Percentiles rank a stretch among this genome's conserved stretches.
Evolutionary conservation across 108 stramenopile genomes (phyloP).

Genomic region (Chaetoceros tenuissimus): DNA sequence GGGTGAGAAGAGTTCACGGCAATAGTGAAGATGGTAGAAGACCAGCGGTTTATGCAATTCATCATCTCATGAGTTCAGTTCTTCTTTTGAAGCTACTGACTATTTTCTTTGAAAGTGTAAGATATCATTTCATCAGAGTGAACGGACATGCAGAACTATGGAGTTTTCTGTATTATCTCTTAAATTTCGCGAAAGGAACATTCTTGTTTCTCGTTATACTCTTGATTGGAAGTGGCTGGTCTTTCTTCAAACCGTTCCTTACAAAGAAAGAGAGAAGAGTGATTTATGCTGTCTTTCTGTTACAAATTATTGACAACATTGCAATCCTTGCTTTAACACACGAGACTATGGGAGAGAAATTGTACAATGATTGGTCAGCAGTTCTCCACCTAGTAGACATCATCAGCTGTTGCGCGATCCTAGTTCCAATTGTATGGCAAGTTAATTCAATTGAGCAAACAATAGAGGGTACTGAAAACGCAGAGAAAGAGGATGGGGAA

Average conservation of each 20-base stretch:
- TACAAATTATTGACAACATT: constrained; percentile 93
- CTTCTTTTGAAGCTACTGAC: constrained; percentile 77
- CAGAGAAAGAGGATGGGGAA: constrained; percentile 8
- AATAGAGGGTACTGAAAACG: not conserved
- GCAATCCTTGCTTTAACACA: constrained; percentile 88
- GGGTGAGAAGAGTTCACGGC: constrained; percentile 36
- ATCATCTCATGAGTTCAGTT: constrained; percentile 87
- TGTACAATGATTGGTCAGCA: constrained; percentile 78
- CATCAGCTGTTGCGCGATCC: constrained; percentile 93
- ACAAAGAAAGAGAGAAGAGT: constrained; percentile 80
- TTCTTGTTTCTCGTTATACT: constrained; percentile 91
- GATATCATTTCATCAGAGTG: constrained; percentile 85
- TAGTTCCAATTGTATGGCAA: constrained; percentile 95
- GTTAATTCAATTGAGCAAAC: constrained; percentile 56
- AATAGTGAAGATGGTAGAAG: constrained; percentile 1
- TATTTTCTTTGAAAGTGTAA: constrained; percentile 77
- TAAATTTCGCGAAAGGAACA: constrained; percentile 75
- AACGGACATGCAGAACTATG: constrained; percentile 87
- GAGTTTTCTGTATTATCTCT: constrained; percentile 57
- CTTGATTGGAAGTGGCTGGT: constrained; percentile 94
- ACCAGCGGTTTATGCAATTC: constrained; percentile 81
- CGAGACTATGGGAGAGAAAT: constrained; percentile 74
- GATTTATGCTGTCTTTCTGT: constrained; percentile 68
- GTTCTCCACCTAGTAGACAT: constrained; percentile 94
- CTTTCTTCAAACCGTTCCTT: constrained; percentile 91